Evolutionary conservation across 2,329 filamentous ascomycete species (phyloP).

Genomic region (Fusarium buharicum): DNA sequence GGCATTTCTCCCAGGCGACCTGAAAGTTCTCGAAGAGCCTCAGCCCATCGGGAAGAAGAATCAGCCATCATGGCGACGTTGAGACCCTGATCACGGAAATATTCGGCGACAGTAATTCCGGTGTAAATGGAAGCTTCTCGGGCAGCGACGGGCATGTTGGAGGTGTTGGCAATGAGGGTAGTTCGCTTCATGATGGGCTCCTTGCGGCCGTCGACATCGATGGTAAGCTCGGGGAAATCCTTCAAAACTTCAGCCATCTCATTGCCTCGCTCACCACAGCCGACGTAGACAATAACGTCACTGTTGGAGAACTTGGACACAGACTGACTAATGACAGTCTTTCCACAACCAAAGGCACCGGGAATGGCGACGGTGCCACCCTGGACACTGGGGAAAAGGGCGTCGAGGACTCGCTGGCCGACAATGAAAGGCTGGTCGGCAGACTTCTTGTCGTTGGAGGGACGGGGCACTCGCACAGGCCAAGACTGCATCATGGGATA

Average conservation of each 20-base stretch:
- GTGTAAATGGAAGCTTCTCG: constrained; percentile 99
- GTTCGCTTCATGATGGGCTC: constrained; percentile 99
- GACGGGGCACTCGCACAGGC: constrained; percentile 96
- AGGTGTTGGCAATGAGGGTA: constrained; percentile 97
- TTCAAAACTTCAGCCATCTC: constrained; percentile 99
- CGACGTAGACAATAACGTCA: constrained; percentile 98
- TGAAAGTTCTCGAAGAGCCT: constrained; percentile 97
- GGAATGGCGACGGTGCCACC: constrained; percentile 98
- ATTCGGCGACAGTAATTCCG: constrained; percentile 92
- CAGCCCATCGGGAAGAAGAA: constrained; percentile 97
- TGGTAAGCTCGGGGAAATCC: constrained; percentile 98
- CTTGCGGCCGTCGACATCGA: constrained; percentile 91
- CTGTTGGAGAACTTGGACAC: constrained; percentile 99
- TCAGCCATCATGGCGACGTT: constrained; percentile 99
- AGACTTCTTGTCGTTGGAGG: constrained; percentile 89
- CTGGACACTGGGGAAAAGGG: constrained; percentile 95
- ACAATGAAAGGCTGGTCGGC: constrained; percentile 93
- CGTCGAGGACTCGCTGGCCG: constrained; percentile 94
- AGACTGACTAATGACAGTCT: constrained; percentile 98
- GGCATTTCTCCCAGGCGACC: constrained; percentile 99
- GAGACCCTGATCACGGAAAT: constrained; percentile 97
- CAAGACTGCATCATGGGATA: constrained; percentile 99
- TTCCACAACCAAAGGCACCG: constrained; percentile 97
- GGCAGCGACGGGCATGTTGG: constrained; percentile 99
- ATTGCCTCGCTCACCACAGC: constrained; percentile 90